These are phyloP conservation scores for Larix kaempferi DNA, from an alignment of 75 land plant species.

Conservation along the genomic window DNA sequence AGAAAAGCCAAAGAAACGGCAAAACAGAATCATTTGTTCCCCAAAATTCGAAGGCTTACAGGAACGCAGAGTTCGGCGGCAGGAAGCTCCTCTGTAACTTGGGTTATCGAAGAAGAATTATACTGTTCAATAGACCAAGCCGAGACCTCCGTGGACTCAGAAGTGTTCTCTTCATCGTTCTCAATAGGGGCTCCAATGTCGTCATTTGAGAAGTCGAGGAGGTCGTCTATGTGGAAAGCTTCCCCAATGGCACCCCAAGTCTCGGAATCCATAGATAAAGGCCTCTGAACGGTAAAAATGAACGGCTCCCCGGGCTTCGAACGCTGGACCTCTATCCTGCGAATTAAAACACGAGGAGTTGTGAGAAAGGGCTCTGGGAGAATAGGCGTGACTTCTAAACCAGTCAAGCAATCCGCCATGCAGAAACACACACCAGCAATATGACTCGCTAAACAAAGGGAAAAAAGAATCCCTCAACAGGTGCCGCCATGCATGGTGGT, in stretches of 20 bases:
- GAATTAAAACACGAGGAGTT: not conserved
- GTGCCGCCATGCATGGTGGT: slow-evolving; percentile 13
- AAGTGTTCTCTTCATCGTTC: slow-evolving; percentile 1
- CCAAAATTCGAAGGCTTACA: not conserved
- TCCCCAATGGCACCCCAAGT: not conserved
- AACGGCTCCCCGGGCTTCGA: not conserved
- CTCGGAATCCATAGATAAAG: not conserved
- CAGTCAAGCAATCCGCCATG: not conserved
- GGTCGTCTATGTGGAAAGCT: slow-evolving; percentile 29
- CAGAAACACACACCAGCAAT: not conserved
- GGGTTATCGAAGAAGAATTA: not conserved
- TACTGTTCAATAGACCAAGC: not conserved
- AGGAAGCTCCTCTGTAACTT: slow-evolving; percentile 5
- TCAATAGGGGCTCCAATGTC: slow-evolving; percentile 40
- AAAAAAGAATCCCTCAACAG: slow-evolving; percentile 3
- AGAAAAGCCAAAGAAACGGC: not conserved
- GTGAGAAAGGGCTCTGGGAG: not conserved
- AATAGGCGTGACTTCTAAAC: not conserved
- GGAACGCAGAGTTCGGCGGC: slow-evolving; percentile 30
- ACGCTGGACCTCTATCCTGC: not conserved
- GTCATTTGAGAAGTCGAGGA: slow-evolving; percentile 39
- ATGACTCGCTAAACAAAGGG: not conserved
- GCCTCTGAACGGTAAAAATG: not conserved
- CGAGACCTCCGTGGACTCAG: not conserved
- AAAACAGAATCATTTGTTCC: not conserved